Evolutionary conservation across 2,329 filamentous ascomycete species (phyloP), one percentile per base, ranked within the genome.

Genomic region (Colletotrichum phormii): DNA sequence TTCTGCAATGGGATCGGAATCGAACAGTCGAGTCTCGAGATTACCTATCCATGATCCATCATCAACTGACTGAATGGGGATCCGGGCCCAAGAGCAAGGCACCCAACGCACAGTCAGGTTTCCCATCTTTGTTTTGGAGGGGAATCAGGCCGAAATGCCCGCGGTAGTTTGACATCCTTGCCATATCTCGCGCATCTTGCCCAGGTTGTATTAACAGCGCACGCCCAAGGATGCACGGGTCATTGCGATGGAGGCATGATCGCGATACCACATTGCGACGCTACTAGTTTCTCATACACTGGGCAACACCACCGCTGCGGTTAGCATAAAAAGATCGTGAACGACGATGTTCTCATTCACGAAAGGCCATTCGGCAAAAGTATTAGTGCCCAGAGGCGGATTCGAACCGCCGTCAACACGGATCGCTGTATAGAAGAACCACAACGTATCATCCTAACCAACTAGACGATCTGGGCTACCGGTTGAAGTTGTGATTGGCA

Each of bases 371-470:
- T 13, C 3, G 7, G 9, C 37, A 71, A 62, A 49, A 57, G n/a
- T 1, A 0, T 1, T 3, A 18, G n/a, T 75, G 74, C 74, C 68
- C 74, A 68, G 72, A 75, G 74, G 72, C 74, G 72, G 74, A 74
- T 74, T 75, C 74, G 74, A 75, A 75, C 74, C 72, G 71, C 72
- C 74, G 72, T 75, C 74, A 75, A 74, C 64, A 73, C 73, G 72
- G 73, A 65, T 35, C 49, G 66, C 61, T 64, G 67, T 64, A 72
- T 72, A 67, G 68, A 57, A 64, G 35, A 73, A 71, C 73, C 73
- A 75, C 73, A 75, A 75, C 72, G 73, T 73, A 74, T 74, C 73
- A 75, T 75, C 73, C 73, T 75, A 75, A 75, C 73, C 73, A 75
- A 75, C 73, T 75, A 75, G 73, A 75, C 73, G 71, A 75, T 75